A percentile compares a stretch with the other conserved stretches of the same genome.
phyloP scores from a whole-genome alignment of 306 rosid species.

The Trifolium repens region DNA sequence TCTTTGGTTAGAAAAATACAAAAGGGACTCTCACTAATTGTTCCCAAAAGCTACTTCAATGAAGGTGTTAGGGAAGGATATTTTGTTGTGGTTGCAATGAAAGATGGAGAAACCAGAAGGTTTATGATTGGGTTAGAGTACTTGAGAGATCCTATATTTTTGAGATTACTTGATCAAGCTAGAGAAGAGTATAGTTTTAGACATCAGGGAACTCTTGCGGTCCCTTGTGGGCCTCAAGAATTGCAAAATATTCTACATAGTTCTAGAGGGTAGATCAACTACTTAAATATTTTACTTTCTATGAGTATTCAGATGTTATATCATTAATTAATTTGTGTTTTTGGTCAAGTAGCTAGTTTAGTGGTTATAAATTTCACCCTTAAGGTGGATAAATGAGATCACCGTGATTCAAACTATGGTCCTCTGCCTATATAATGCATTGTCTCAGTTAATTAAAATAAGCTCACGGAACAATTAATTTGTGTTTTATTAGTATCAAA shows the following conservation, averaged over 20 bases:
- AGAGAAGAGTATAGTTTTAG: slow-evolving; percentile 51
- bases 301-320: no score
- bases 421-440: no score
- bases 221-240: slow-evolving; percentile 65
- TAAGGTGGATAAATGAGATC: no score
- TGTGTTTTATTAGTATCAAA: no score
- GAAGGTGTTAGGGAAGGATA: not conserved
- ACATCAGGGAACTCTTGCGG: slow-evolving; percentile 63
- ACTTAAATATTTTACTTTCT: no score
- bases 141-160: not conserved
- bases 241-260: slow-evolving; percentile 58
- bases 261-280: slow-evolving; percentile 29
- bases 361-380: no score
- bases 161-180: not conserved
- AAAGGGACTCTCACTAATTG: not conserved
- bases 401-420: no score
- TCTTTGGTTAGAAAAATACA: not conserved
- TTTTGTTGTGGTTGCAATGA: not conserved
- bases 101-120: not conserved
- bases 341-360: no score
- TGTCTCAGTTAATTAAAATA: no score
- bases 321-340: no score
- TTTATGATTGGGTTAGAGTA: not conserved
- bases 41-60: not conserved
- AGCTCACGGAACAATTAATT: no score